Evolutionary conservation across 2,329 filamentous ascomycete genomes (phyloP), one percentile per base, ranked within the genome.

Genomic region (Fusarium sp.): DNA sequence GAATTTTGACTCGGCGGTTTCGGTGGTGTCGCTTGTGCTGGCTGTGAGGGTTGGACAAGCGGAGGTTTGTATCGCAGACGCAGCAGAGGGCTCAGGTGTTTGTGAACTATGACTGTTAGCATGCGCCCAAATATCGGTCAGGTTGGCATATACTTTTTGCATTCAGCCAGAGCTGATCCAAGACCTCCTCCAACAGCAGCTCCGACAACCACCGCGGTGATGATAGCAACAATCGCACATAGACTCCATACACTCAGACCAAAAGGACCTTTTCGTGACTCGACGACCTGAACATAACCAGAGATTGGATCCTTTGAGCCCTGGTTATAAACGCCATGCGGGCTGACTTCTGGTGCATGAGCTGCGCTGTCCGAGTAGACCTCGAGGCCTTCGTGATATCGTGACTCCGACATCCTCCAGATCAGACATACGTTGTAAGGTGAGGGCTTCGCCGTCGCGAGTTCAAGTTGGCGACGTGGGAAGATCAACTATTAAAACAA

Each of bases 111-210:
- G 11, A 6, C 14, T 17, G 36, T 68, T n/a, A 66, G 38, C 20
- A 52, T 38, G 22, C 22, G 22, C 22, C 22, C 22, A 22, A 22
- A 22, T 22, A 22, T 22, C 22, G 22, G 22, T 22, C 22, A 22
- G 22, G 22, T 22, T 22, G 22, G 22, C 22, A 22, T 22, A 22
- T 22, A 71, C 68, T 27, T 62, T 20, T 68, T 62, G 18, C 62
- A 68, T 14, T 39, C 18, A 10, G 44, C 46, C 20, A 71, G 25
- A 39, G 68, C 62, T 47, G 68, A 68, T 29, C 68, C 68, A 11
- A 71, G 11, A 22, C 68, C 68, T n/a, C 68, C 68, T 5, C 68
- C 68, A 0, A 71, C 20, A 10, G 50, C 53, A 11, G 46, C 68
- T 20, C 68, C 68, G 0, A 71, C 42, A 2, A 71, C 13, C 17